These are phyloP conservation scores for Endocalyx cinctus DNA, from an alignment of 2,329 filamentous ascomycete species.

Conservation along the genomic window DNA sequence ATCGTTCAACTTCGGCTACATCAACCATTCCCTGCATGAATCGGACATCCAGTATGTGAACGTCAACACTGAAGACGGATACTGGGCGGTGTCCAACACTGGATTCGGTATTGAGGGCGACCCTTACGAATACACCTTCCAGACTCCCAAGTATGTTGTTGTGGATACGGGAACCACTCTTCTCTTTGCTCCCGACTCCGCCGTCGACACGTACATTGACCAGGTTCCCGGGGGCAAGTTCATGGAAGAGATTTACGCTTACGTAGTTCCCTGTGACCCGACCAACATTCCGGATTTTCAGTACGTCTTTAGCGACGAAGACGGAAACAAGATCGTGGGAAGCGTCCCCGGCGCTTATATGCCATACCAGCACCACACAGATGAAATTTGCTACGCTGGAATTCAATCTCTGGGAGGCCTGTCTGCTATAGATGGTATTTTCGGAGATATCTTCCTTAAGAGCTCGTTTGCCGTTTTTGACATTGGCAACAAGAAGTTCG, in stretches of 20 bases:
- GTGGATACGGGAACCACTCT: constrained; percentile 67
- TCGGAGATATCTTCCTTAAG: constrained; percentile 79
- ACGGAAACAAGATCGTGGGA: constrained; percentile 38
- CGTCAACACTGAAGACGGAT: constrained; percentile 48
- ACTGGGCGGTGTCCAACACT: constrained; percentile 34
- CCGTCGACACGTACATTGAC: constrained; percentile 58
- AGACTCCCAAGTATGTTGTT: constrained; percentile 45
- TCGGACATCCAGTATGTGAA: constrained; percentile 40
- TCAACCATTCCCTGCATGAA: constrained; percentile 35
- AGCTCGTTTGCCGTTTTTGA: constrained; percentile 71
- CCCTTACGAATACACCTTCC: constrained; percentile 30
- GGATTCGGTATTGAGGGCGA: constrained; percentile 30
- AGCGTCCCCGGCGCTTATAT: constrained; percentile 52
- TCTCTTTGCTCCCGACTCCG: constrained; percentile 52
- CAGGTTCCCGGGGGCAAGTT: constrained; percentile 48
- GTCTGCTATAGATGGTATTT: constrained; percentile 56
- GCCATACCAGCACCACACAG: constrained; percentile 48
- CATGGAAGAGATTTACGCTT: constrained; percentile 42
- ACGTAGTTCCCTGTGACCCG: constrained; percentile 53
- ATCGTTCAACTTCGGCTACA: constrained; percentile 46
- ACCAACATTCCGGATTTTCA: constrained; percentile 52
- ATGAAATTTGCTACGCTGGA: constrained; percentile 66
- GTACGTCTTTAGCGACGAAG: constrained; percentile 46
- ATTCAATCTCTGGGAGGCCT: constrained; percentile 54
- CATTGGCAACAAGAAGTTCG: constrained; percentile 39